Percentiles rank a stretch among this genome's conserved stretches.
phyloP scores from a whole-genome alignment of 164 flowering plant species.

The Dillenia turbinata region DNA sequence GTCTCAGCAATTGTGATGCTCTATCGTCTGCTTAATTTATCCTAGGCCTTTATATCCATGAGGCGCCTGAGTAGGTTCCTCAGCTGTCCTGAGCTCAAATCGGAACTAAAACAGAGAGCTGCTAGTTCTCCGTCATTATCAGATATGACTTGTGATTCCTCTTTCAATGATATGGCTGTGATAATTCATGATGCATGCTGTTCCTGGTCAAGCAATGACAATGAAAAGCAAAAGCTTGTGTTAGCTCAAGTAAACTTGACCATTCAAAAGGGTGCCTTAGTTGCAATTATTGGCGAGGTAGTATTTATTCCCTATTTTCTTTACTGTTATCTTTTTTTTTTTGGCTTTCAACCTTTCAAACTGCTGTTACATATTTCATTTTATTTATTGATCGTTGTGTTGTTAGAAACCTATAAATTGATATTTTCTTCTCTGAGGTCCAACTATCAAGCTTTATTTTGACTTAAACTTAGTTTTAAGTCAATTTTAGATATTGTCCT shows the following conservation, averaged over 20 bases:
- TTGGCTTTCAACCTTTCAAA: no score
- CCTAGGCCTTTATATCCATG: conserved; percentile 75
- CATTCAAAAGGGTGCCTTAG: conserved; percentile 61
- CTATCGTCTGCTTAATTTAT: conserved; percentile 2
- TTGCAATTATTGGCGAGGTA: conserved; percentile 91
- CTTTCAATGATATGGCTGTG: conserved; percentile 41
- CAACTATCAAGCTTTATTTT: no score
- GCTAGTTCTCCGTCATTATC: conserved; percentile 16
- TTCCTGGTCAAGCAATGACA: conserved; percentile 60
- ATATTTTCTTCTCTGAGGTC: no score
- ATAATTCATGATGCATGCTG: conserved; percentile 51
- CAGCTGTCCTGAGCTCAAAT: conserved; percentile 37
- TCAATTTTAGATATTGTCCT: no score
- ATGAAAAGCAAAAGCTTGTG: conserved; percentile 23
- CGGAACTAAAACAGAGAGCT: conserved; percentile 9
- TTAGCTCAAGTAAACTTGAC: conserved; percentile 46
- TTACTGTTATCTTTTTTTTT: not conserved
- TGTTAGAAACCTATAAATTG: no score
- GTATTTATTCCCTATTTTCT: conserved; percentile 3
- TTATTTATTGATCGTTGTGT: no score
- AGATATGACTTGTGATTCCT: conserved; percentile 13
- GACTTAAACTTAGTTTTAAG: no score
- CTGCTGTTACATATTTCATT: no score
- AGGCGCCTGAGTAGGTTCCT: conserved; percentile 77
- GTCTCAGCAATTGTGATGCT: conserved; percentile 11